Conservation (phyloP, 2,329 filamentous ascomycete species). For the Stagonosporopsis cucurbitacearum region DNA sequence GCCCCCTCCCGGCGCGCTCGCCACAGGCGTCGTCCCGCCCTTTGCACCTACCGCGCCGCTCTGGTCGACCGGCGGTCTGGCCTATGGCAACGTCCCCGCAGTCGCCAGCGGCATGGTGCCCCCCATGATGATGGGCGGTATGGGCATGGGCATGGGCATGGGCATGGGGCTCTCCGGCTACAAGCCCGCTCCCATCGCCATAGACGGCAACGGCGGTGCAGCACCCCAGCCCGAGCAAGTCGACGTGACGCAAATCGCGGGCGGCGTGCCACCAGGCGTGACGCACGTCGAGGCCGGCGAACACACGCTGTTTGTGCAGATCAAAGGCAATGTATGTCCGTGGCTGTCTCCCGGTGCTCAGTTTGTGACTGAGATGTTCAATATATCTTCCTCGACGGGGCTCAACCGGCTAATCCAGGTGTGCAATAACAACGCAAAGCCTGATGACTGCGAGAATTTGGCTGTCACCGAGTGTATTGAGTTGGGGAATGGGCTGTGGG, state of each 20-base stretch:
- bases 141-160: conserved; percentile 6
- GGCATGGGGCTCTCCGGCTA: conserved; percentile 18
- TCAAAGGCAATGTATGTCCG: conserved; percentile 38
- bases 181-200: conserved; percentile 30
- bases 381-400: conserved; percentile 29
- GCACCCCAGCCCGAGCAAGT: conserved; percentile 31
- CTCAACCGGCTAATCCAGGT: conserved; percentile 43
- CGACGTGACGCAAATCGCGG: conserved; percentile 34
- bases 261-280: conserved; percentile 36
- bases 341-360: conserved; percentile 38
- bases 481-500: conserved; percentile 43
- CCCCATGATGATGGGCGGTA: conserved; percentile 19
- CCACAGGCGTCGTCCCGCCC: conserved; percentile 27
- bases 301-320: conserved; percentile 36
- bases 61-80: conserved; percentile 30
- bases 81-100: conserved; percentile 32
- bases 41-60: conserved; percentile 36
- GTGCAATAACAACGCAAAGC: conserved; percentile 27
- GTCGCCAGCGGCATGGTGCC: conserved; percentile 12
- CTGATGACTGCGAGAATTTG: conserved; percentile 35
- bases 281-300: conserved; percentile 35
- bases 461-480: conserved; percentile 46
- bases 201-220: conserved; percentile 31
- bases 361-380: conserved; percentile 36
- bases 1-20: conserved; percentile 31